Evolutionary conservation across 2,329 filamentous ascomycete species (phyloP), one percentile per base, ranked within the genome.

Genomic region (Tolypocladium pustulatum): DNA sequence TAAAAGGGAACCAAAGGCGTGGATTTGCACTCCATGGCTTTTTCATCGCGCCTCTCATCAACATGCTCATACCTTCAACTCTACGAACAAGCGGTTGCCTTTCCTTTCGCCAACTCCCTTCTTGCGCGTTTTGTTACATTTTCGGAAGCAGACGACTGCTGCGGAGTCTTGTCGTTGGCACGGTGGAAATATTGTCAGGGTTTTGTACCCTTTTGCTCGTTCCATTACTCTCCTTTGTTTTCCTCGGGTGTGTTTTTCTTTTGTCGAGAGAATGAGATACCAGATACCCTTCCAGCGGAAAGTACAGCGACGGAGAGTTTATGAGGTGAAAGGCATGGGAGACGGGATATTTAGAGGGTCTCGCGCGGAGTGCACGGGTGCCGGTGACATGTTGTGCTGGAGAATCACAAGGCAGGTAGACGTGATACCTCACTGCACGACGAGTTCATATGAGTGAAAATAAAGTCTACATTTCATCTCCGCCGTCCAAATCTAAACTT

Each of bases 401-500:
- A 15, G 49, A 36, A 8, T 15, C 20, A 22, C 49, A 13, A 53
- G 30, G 20, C 49, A 34, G 49, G 30, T 36, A 22, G 49, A 53
- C 20, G 49, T 22, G 49, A 53, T 34, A 15, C 30, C 30, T 53
- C 49, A 15, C 36, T n/a, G 30, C 10, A 53, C 4, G 30, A 53
- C 3, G 20, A 36, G 27, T 15, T 36, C 10, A 53, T 7, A 36
- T n/a, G 30, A 12, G 27, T n/a, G 27, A 52, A 10, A 53, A 20
- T 4, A 3, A 30, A 22, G 20, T 6, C 20, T 36, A 2, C 10
- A 34, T 52, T n/a, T 52, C 10, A 79, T 65, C 74, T 74, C 65
- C 81, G 73, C 67, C 76, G 78, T 36, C 80, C 77, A 66, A 84
- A 85, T 57, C 76, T 75, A 65, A 85, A 85, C 63, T 78, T 78